Evolutionary conservation across 2,329 filamentous ascomycete genomes (phyloP), one percentile per base, ranked within the genome.

Genomic region (Talaromyces islandicus): DNA sequence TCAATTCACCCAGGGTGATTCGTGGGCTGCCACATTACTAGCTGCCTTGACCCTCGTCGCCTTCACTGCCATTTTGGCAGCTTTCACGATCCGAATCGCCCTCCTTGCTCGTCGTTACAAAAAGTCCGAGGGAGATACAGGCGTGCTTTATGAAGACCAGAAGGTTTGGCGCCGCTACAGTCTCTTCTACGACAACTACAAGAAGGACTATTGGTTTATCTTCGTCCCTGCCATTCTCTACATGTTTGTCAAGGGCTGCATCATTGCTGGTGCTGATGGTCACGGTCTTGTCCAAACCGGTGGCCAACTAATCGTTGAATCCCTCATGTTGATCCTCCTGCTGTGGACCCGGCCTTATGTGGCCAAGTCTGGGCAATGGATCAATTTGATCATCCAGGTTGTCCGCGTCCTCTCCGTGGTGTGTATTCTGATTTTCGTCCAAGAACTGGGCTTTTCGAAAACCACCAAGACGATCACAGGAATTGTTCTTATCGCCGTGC

Each of bases 131-230:
- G 93, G 93, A 60, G 89, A 92, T 70, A 76, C 83, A 0, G 81
- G 82, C 17, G 85, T 80, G 12, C 82, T 99, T 9, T 97, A 92
- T 75, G 90, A 97, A 62, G 84, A 97, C 77, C 95, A 94, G 80
- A 85, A 89, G 61, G 87, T 88, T 46, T 97, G 94, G 92, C 83
- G 91, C 73, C 96, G 94, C 79, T 99, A 99, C 82, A 94, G 90
- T 69, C 82, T 97, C 63, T 97, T 99, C 78, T 99, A 99, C 80
- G 94, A 97, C 70, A 88, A 88, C 67, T 97, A 96, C 82, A 92
- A 91, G 79, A 91, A 90, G 75, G 86, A 88, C 67, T 96, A 93
- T 80, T 99, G 94, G 94, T 97, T 93, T 93, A 77, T 97, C 25
- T 97, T 99, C 71, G 83, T 97, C 14, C 94, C 94, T 0, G 81